phyloP scores from a whole-genome alignment of 495 filamentous ascomycete species.

The Entonaema liquescens region DNA sequence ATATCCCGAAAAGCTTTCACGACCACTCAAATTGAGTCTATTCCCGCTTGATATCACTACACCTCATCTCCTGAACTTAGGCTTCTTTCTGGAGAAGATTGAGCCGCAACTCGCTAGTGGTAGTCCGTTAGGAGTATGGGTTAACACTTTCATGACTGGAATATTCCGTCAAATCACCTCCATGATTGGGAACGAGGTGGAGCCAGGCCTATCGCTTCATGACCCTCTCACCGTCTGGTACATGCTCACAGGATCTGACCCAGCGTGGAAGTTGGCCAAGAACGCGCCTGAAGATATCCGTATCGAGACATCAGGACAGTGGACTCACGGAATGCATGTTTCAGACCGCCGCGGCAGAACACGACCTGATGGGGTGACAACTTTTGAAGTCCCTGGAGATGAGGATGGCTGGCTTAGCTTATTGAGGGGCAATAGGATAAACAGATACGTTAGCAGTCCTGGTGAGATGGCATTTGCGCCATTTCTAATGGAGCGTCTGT shows the following conservation, averaged over 20 bases:
- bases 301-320: constrained; percentile 88
- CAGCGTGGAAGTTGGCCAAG: constrained; percentile 58
- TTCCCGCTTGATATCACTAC: constrained; percentile 93
- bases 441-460: constrained; percentile 69
- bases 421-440: constrained; percentile 78
- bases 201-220: constrained; percentile 76
- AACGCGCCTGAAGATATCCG: constrained; percentile 74
- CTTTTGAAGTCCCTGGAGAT: constrained; percentile 64
- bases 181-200: constrained; percentile 60
- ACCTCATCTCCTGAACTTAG: constrained; percentile 70
- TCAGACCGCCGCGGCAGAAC: constrained; percentile 75
- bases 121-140: constrained; percentile 87
- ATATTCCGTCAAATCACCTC: constrained; percentile 80
- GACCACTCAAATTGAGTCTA: constrained; percentile 74
- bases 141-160: constrained; percentile 74
- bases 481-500: constrained; percentile 58
- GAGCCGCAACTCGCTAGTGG: constrained; percentile 58
- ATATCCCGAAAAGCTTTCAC: constrained; percentile 73
- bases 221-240: constrained; percentile 93
- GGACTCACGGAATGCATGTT: constrained; percentile 92
- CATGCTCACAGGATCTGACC: constrained; percentile 66
- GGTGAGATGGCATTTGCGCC: constrained; percentile 61
- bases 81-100: constrained; percentile 66
- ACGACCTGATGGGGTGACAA: constrained; percentile 64
- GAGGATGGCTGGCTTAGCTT: constrained; percentile 76